Evolutionary conservation across 75 land plant genomes (phyloP), one percentile per base, ranked within the genome.

Genomic region (Selaginella tamariscina): DNA sequence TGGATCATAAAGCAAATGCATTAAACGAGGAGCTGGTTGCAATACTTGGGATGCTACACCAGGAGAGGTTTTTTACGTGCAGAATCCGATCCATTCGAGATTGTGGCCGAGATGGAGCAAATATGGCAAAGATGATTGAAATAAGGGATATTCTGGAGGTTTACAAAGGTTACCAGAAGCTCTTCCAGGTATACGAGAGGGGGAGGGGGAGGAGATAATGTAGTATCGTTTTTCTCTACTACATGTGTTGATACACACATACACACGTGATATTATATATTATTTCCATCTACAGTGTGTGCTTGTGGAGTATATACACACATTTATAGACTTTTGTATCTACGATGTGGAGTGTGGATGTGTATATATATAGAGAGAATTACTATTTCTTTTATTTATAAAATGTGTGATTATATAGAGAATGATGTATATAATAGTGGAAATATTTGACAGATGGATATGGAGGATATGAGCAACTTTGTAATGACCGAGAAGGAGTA

Each of bases 151-250:
- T 56, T 1, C 28, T 68, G 55, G 70, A 73, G 33, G 49, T 65
- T 9, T 77, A 68, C 32, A 68, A 64, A 68, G 44, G 67, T 24
- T 77, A 77, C 64, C 79, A 77, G 27, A 67, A 29, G 30, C 49
- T 77, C 1, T 77, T 77, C 65, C 75, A 77, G 75, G 79, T 77
- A 39, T n/a, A n/a, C n/a, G n/a, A n/a, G n/a, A n/a, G n/a, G n/a
- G n/a, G n/a, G n/a, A n/a, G n/a, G n/a, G n/a, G 15, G 11, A 15
- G 49, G 11, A 5, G 49, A 5, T 39, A 39, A 39, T 39, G 11
- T 39, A 39, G 11, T 39, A n/a, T n/a, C n/a, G n/a, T n/a, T n/a
- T n/a, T n/a, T n/a, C n/a, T n/a, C n/a, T n/a, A n/a, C n/a, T n/a
- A n/a, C n/a, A n/a, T n/a, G n/a, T n/a, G n/a, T n/a, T n/a, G n/a